These are phyloP conservation scores for Sugiyamaella lignohabitans DNA, from an alignment of 805 yeast species.

Conservation along the genomic window DNA sequence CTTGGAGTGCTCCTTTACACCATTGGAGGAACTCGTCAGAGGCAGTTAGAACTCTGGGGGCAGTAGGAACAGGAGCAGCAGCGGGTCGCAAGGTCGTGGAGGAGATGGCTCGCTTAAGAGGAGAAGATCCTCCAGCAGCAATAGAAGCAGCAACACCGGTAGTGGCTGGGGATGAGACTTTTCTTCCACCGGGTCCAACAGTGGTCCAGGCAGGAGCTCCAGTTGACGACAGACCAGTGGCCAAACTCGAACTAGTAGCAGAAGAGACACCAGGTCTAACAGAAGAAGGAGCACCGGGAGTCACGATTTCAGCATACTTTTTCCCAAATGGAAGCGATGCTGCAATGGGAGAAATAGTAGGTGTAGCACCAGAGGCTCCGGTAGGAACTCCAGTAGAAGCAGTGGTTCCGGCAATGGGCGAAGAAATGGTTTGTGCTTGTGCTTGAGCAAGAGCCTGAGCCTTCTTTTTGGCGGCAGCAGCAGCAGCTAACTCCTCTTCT, in stretches of 20 bases:
- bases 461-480: slow-evolving; percentile 6
- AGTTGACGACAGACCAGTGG: no score
- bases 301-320: slow-evolving; percentile 11
- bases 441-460: slow-evolving; percentile 1
- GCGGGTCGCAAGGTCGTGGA: slow-evolving; percentile 1
- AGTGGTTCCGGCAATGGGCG: slow-evolving; percentile 3
- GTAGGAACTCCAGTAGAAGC: neutral
- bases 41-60: slow-evolving; percentile 10
- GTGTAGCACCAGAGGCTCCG: neutral
- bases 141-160: slow-evolving; percentile 10
- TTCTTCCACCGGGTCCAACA: slow-evolving; percentile 65
- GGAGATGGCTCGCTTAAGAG: neutral
- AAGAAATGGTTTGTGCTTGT: slow-evolving; percentile 1
- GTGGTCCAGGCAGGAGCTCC: slow-evolving; percentile 28
- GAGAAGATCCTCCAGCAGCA: slow-evolving; percentile 4
- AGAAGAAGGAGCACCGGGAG: neutral
- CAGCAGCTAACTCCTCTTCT: slow-evolving; percentile 32
- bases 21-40: slow-evolving; percentile 37
- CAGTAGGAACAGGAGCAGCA: slow-evolving; percentile 11
- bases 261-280: slow-evolving; percentile 1
- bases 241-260: neutral
- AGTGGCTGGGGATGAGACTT: slow-evolving; percentile 30
- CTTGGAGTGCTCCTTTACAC: slow-evolving; percentile 35
- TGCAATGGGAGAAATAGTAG: neutral
- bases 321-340: slow-evolving; percentile 2